Conservation (phyloP, 164 flowering plant genomes). For the Echeveria elegans region DNA sequence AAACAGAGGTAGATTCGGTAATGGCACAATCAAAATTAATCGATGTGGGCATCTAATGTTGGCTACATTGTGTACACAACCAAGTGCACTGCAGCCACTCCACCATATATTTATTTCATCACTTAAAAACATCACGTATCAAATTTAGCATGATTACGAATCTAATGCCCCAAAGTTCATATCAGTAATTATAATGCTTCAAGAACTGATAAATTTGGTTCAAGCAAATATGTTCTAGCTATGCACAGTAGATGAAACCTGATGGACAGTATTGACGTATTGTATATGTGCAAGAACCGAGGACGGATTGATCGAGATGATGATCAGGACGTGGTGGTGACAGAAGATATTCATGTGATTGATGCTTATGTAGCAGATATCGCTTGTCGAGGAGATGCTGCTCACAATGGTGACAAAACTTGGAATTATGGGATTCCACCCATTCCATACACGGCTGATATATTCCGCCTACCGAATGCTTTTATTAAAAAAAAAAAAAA, state of each 20-base stretch:
- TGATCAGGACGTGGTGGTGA: neutral
- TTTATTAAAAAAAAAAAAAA: no score
- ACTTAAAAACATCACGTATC: neutral
- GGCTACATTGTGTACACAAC: neutral
- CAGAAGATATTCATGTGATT: neutral
- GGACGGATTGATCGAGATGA: neutral
- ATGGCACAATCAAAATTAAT: neutral
- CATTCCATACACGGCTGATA: neutral
- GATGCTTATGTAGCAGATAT: neutral
- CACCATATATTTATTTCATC: neutral
- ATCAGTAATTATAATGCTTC: neutral
- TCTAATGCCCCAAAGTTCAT: neutral
- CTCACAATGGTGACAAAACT: neutral
- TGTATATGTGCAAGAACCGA: neutral
- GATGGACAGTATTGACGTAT: no score
- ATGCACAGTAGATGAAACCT: no score
- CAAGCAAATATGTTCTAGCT: no score
- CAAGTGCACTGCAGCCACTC: neutral
- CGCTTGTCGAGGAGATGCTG: constrained; percentile 1
- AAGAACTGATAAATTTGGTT: no score
- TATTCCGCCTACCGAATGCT: no score
- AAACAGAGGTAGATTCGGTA: neutral
- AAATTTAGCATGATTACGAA: neutral
- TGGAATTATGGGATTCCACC: neutral
- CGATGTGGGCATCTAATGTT: neutral